A percentile compares a stretch with the other conserved stretches of the same genome.
Conservation (phyloP, 331 rosid species). For the Spiraea crenata region DNA sequence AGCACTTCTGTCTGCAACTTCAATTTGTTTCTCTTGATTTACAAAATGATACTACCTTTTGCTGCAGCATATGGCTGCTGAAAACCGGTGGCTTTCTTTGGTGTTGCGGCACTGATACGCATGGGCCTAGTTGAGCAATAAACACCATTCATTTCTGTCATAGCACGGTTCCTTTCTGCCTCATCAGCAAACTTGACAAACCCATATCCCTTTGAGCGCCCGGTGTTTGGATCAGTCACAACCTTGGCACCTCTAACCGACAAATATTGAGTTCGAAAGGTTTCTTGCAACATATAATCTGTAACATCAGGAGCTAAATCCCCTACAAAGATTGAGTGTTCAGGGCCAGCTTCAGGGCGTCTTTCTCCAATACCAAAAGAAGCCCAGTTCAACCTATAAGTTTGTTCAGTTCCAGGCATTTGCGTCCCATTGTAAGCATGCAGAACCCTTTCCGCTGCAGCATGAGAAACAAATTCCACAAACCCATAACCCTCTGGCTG, state of each 20-base stretch:
- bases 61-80: constrained; percentile 53
- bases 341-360: constrained; percentile 77
- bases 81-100: constrained; percentile 56
- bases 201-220: constrained; percentile 87
- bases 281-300: constrained; percentile 78
- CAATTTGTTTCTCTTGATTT: neutral
- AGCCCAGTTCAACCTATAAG: constrained; percentile 87
- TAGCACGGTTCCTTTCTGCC: constrained; percentile 80
- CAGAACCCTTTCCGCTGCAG: constrained; percentile 77
- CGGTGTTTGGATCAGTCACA: constrained; percentile 80
- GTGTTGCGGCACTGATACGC: constrained; percentile 93
- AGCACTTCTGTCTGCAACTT: neutral
- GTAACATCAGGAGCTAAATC: constrained; percentile 91
- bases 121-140: constrained; percentile 89
- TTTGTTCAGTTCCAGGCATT: constrained; percentile 91
- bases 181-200: constrained; percentile 94
- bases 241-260: constrained; percentile 93
- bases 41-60: constrained; percentile 39
- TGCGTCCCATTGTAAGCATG: constrained; percentile 74
- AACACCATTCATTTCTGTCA: constrained; percentile 86
- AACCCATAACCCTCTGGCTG: constrained; percentile 94
- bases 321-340: constrained; percentile 83
- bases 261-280: constrained; percentile 64
- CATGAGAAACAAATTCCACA: constrained; percentile 83
- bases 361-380: constrained; percentile 90